Evolutionary conservation across 371 early-diverging fungal genomes (phyloP), one percentile per base, ranked within the genome.

Genomic region (Haplosporangium sp.): DNA sequence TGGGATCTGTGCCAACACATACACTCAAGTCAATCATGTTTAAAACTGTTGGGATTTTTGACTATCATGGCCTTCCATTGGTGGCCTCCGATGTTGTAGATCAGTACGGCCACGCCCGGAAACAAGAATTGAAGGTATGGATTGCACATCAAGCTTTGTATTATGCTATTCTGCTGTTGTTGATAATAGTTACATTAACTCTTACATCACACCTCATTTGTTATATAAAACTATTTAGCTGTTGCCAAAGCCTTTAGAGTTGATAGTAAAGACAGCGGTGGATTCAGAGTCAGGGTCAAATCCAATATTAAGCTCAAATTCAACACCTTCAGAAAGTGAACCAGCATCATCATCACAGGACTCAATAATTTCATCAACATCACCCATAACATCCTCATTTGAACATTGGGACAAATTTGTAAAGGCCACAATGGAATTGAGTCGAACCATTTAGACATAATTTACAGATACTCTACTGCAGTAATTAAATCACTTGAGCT

Each of bases 61-160:
- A 81, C 42, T 65, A 35, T 53, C 11, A 65, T 11, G 75, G 71
- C 27, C 35, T 71, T 13, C 64, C 74, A 0, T 20, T 81, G 7
- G 63, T 71, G 0, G 81, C 81, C 9, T 71, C 81, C 1, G 75
- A 81, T 35, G 56, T 81, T 7, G 34, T 50, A 19, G 72, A 74
- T 56, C 81, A 81, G 34, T 66, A 68, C 35, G 71, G 75, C 35
- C 61, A 57, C 5, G 58, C 68, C 55, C 74, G 75, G 0, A 71
- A 50, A n/a, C 81, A 74, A 15, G 74, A 81, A 35, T 71, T 81
- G 27, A 74, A 74, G 71, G 74, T 79, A 74, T 6, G 27, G 3
- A 11, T 15, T 19, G 11, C 4, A 17, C 27, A 27, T 27, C 27
- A 27, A 1, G 27, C 27, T 27, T 27, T 50, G n/a, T 6, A 50